Evolutionary conservation across 73 alveolate species (phyloP), one percentile per base, ranked within the genome.

Genomic region (Paramecium pentaurelia): DNA sequence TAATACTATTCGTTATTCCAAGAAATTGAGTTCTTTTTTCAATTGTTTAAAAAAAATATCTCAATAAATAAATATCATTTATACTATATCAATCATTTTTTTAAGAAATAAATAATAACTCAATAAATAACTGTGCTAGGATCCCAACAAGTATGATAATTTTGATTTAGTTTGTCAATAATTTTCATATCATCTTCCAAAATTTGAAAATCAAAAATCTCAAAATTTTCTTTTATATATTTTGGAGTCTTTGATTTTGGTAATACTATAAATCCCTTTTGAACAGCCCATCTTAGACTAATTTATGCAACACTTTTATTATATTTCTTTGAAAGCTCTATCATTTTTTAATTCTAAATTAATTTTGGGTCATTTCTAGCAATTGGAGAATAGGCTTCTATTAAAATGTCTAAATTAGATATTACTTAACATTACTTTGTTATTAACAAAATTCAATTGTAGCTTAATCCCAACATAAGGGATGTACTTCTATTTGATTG

Each of bases 401-500:
- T 86, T 34, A 88, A 70, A 10, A 97, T 96, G 47, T 92, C 95
- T 40, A 93, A 22, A 58, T 30, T 7, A 9, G 1, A 64, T 28
- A 75, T 22, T 36, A 38, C 38, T 37, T 1, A 32, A 27, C 27
- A 30, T 38, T 75, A 75, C 88, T 75, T 14, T 75, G 40, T 64
- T 92, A 86, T 58, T 94, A 14, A 86, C 98, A 96, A 77, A 64
- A 94, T 73, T 96, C 94, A 42, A 97, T 88, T 8, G 98, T 95
- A 40, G 97, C 97, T 60, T 92, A 91, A 84, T 96, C 98, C 83
- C 83, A 86, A 91, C 95, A 95, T 4, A 95, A 91, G 11, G 99
- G 99, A 93, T 97, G 97, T 45, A 95, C 93, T 80, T 97, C 99
- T n/a, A 97, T 95, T 90, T 95, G 93, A 86, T 97, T 96, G 51